These are phyloP conservation scores for Amylocarpus encephaloides DNA, from an alignment of 2,329 filamentous ascomycete genomes.

Conservation along the genomic window DNA sequence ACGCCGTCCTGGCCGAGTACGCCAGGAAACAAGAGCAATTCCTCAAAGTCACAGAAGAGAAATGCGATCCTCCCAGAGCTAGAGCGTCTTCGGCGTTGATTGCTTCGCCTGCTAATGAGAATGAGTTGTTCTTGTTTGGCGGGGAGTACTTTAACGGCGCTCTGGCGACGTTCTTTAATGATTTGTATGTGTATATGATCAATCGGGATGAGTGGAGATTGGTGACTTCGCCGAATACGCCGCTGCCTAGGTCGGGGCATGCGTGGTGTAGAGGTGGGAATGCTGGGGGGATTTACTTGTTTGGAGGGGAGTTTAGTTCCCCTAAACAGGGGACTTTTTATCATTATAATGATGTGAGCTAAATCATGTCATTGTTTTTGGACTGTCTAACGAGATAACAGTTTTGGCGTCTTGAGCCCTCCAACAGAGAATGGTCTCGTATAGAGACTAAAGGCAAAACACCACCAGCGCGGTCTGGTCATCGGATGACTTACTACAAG, in stretches of 20 bases:
- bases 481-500: constrained; percentile 95
- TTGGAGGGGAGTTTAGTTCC: constrained; percentile 93
- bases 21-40: constrained; percentile 90
- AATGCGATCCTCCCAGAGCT: constrained; percentile 66
- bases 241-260: constrained; percentile 84
- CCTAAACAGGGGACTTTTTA: constrained; percentile 98
- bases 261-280: constrained; percentile 91
- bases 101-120: constrained; percentile 77
- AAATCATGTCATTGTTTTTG: not conserved
- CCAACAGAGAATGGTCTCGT: constrained; percentile 81
- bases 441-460: constrained; percentile 72
- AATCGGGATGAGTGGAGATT: constrained; percentile 85
- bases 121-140: constrained; percentile 85
- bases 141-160: constrained; percentile 95
- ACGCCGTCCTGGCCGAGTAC: constrained; percentile 88
- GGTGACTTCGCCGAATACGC: constrained; percentile 85
- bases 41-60: constrained; percentile 82
- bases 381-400: constrained; percentile 9
- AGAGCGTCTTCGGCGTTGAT: constrained; percentile 76
- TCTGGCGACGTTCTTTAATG: constrained; percentile 66
- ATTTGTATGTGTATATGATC: constrained; percentile 65
- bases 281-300: constrained; percentile 75
- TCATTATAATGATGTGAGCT: constrained; percentile 76
- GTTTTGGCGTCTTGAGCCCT: constrained; percentile 88
- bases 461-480: constrained; percentile 81